phyloP scores from a whole-genome alignment of 495 filamentous ascomycete species.

The Platismatia glauca region DNA sequence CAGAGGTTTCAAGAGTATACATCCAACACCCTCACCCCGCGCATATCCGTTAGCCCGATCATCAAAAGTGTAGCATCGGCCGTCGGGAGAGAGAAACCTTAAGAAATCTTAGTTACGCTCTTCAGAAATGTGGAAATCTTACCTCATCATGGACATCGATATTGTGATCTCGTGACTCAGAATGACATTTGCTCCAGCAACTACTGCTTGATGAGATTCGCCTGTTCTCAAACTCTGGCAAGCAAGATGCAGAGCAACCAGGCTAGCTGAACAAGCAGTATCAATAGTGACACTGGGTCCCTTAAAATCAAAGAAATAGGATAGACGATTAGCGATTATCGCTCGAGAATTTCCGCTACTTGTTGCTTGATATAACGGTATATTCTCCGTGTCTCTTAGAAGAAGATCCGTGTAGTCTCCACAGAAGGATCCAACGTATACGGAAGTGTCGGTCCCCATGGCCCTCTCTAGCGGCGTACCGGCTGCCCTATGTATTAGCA shows the following conservation, averaged over 20 bases:
- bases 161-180: slow-evolving; percentile 18
- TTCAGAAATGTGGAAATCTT: too few relatives aligned
- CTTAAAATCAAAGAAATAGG: slow-evolving; percentile 25
- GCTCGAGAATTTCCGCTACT: slow-evolving; percentile 25
- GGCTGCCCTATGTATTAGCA: too few relatives aligned
- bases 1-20: slow-evolving; percentile 36
- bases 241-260: slow-evolving; percentile 45
- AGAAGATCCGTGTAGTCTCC: slow-evolving; percentile 17
- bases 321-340: slow-evolving; percentile 22
- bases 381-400: slow-evolving; percentile 4
- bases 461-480: slow-evolving; percentile 17
- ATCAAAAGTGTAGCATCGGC: slow-evolving; percentile 38
- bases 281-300: slow-evolving; percentile 24
- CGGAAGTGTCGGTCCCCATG: slow-evolving; percentile 18
- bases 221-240: slow-evolving; percentile 37
- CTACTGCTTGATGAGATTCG: slow-evolving; percentile 37
- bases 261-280: slow-evolving; percentile 40
- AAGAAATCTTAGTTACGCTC: too few relatives aligned
- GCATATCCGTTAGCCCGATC: slow-evolving; percentile 35
- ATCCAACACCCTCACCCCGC: slow-evolving; percentile 37
- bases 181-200: slow-evolving; percentile 35
- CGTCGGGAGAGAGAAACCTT: slow-evolving; percentile 29
- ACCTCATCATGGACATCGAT: slow-evolving; percentile 6
- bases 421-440: slow-evolving; percentile 13
- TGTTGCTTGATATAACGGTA: slow-evolving; percentile 26